Evolutionary conservation across 805 yeast genomes (phyloP).

Genomic region (Kluyveromyces aestuarii): DNA sequence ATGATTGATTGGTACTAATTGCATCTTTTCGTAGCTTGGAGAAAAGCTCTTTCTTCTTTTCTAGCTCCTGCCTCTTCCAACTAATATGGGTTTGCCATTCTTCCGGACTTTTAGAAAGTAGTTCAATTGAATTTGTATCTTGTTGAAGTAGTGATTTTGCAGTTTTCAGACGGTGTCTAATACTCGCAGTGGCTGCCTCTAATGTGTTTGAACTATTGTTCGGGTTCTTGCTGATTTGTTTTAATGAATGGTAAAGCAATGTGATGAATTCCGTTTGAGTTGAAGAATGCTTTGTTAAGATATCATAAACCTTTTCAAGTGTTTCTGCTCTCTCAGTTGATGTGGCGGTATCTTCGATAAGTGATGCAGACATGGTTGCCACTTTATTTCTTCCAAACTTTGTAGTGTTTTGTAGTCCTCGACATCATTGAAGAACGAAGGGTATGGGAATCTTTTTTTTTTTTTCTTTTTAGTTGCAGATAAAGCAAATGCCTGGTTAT

Average conservation of each 20-base stretch:
- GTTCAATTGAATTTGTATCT: conserved; percentile 21
- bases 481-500: no score
- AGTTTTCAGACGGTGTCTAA: conserved; percentile 24
- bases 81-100: conserved; percentile 23
- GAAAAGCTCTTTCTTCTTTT: conserved; percentile 15
- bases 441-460: no score
- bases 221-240: conserved; percentile 26
- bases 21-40: conserved; percentile 8
- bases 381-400: no score
- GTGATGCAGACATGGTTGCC: background rate
- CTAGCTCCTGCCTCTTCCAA: conserved; percentile 18
- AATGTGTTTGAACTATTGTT: conserved; percentile 24
- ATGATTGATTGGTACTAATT: background rate
- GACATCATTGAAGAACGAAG: no score
- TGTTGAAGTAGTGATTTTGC: conserved; percentile 21
- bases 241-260: conserved; percentile 23
- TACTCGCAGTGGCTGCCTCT: conserved; percentile 24
- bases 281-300: background rate
- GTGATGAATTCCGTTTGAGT: conserved; percentile 24
- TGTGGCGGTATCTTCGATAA: background rate
- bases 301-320: background rate
- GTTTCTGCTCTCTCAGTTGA: background rate
- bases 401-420: no score
- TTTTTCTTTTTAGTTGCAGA: no score
- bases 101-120: conserved; percentile 18